Evolutionary conservation across 768 basidiomycete species (phyloP).

Genomic region (Paxillus involutus): DNA sequence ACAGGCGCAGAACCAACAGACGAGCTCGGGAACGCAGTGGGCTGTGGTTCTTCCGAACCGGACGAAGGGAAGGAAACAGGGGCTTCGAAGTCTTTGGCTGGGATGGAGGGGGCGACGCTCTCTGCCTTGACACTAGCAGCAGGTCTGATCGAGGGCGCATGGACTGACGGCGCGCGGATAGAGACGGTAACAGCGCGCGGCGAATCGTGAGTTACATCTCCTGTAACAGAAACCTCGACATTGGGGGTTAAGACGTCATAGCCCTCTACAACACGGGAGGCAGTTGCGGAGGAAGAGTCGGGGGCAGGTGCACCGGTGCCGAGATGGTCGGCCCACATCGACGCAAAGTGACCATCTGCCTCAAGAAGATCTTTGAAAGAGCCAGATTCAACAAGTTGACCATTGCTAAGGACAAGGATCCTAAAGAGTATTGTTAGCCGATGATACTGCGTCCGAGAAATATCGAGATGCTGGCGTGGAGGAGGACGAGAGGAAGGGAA

Average conservation of each 20-base stretch:
- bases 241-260: conserved; percentile 25
- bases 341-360: conserved; percentile 69
- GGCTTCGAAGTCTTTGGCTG: conserved; percentile 25
- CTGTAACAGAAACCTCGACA: conserved; percentile 22
- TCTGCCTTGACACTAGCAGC: conserved; percentile 20
- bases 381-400: conserved; percentile 83
- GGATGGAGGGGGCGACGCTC: conserved; percentile 27
- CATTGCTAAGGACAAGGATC: conserved; percentile 90
- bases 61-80: conserved; percentile 36
- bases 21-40: conserved; percentile 7
- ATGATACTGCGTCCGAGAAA: background rate
- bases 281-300: conserved; percentile 24
- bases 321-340: conserved; percentile 88
- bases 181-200: conserved; percentile 15
- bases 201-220: conserved; percentile 9
- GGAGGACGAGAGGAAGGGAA: background rate
- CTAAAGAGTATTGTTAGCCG: conserved; percentile 35
- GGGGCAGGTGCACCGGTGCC: conserved; percentile 50
- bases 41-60: conserved; percentile 12
- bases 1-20: conserved; percentile 23
- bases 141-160: conserved; percentile 22
- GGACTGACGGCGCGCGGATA: conserved; percentile 17
- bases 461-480: too few species aligned
- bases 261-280: conserved; percentile 25
- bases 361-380: conserved; percentile 76